These are phyloP conservation scores for Fonsecaea multimorphosa DNA, from an alignment of 2,329 filamentous ascomycete genomes.

Conservation along the genomic window DNA sequence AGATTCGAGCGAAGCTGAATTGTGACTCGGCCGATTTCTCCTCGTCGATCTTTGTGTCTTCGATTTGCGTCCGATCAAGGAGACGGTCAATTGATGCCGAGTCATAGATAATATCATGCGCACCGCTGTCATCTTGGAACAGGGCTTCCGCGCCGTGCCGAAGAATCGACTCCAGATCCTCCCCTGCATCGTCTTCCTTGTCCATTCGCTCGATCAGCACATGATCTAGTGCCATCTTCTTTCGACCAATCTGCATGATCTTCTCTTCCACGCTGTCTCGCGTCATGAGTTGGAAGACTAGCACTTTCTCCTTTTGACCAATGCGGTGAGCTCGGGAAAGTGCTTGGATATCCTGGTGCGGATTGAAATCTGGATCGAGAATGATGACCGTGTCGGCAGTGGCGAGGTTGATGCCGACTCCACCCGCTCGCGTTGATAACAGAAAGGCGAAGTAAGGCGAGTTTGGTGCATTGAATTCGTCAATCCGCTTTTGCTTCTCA, in stretches of 20 bases:
- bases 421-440: conserved; percentile 90
- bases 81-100: conserved; percentile 82
- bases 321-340: conserved; percentile 94
- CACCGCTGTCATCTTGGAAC: conserved; percentile 75
- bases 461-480: conserved; percentile 85
- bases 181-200: conserved; percentile 75
- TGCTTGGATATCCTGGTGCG: conserved; percentile 96
- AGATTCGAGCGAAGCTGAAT: conserved; percentile 89
- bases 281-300: conserved; percentile 94
- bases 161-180: conserved; percentile 85
- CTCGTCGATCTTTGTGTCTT: conserved; percentile 70
- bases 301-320: conserved; percentile 92
- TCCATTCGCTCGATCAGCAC: conserved; percentile 93
- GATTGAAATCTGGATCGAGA: conserved; percentile 95
- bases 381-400: conserved; percentile 98
- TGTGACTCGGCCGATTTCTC: conserved; percentile 75
- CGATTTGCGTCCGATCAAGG: conserved; percentile 82
- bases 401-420: conserved; percentile 95
- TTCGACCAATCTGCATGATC: conserved; percentile 93
- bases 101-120: conserved; percentile 80
- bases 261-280: conserved; percentile 89
- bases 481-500: conserved; percentile 92
- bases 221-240: conserved; percentile 95
- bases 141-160: conserved; percentile 85
- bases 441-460: conserved; percentile 88